Evolutionary conservation across 139 green algal genomes (phyloP).

Genomic region (Coccomyxa sp.): DNA sequence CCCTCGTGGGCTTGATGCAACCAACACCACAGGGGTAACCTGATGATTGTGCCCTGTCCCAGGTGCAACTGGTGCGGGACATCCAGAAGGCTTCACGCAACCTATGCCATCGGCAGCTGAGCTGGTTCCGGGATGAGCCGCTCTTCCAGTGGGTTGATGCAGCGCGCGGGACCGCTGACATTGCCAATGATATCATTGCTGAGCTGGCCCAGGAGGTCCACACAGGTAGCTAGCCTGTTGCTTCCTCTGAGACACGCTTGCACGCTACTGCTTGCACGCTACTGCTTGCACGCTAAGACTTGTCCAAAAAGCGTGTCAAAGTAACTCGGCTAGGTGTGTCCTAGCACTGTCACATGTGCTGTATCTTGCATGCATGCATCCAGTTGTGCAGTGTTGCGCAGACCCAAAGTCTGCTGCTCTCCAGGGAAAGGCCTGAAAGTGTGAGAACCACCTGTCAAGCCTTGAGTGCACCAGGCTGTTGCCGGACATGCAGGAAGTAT

Average conservation of each 20-base stretch:
- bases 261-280: not conserved
- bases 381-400: no score
- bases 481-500: slow-evolving; percentile 3
- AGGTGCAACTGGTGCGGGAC: slow-evolving; percentile 42
- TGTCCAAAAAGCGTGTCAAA: not conserved
- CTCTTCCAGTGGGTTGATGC: slow-evolving; percentile 59
- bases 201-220: not conserved
- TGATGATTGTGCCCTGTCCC: not conserved
- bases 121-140: slow-evolving; percentile 71
- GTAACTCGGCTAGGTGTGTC: not conserved
- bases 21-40: no score
- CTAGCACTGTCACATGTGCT: not conserved
- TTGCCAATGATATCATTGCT: not conserved
- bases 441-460: not conserved
- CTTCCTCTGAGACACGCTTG: no score
- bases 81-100: slow-evolving; percentile 63
- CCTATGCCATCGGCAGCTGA: slow-evolving; percentile 72
- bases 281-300: not conserved
- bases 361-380: no score
- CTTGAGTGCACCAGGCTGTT: not conserved
- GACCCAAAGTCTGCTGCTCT: no score
- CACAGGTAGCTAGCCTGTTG: not conserved
- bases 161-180: not conserved
- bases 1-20: no score
- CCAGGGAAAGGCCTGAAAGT: not conserved